These are phyloP conservation scores for Xanthoconium purpureum DNA, from an alignment of 768 basidiomycete species.

Conservation along the genomic window DNA sequence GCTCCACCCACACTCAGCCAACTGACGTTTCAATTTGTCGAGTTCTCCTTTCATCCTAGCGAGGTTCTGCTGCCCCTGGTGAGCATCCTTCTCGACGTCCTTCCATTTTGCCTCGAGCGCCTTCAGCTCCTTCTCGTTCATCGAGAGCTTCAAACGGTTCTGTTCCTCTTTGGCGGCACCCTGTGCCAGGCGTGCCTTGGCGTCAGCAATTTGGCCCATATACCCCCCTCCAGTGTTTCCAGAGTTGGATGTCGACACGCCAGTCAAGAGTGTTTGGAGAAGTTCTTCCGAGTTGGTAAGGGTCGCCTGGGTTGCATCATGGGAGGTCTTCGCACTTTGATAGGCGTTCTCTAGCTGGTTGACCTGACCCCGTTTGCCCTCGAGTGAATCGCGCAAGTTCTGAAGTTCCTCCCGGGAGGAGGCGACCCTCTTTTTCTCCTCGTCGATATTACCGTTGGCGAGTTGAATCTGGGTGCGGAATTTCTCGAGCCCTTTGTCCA, in stretches of 20 bases:
- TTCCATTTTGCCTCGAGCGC: constrained; percentile 77
- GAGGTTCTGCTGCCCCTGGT: constrained; percentile 69
- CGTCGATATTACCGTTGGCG: constrained; percentile 66
- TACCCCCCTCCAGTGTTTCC: constrained; percentile 84
- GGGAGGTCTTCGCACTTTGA: constrained; percentile 63
- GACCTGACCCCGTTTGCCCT: constrained; percentile 61
- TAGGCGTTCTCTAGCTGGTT: constrained; percentile 52
- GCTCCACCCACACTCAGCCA: constrained; percentile 72
- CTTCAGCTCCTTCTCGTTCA: constrained; percentile 77
- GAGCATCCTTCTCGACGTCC: constrained; percentile 79
- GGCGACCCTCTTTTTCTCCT: constrained; percentile 66
- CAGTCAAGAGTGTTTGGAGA: constrained; percentile 92
- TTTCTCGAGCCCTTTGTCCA: constrained; percentile 81
- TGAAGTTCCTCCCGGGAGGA: constrained; percentile 53
- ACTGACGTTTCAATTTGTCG: constrained; percentile 47
- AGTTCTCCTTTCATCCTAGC: constrained; percentile 56
- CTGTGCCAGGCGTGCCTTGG: constrained; percentile 70
- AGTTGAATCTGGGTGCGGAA: constrained; percentile 84
- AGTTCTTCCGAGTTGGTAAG: constrained; percentile 82
- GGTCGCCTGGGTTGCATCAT: constrained; percentile 56
- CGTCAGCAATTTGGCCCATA: constrained; percentile 92
- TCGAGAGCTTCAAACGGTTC: constrained; percentile 65
- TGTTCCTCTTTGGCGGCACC: constrained; percentile 85
- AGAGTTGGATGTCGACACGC: constrained; percentile 68
- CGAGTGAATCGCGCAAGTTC: constrained; percentile 56